Conservation (phyloP, 1,284 basidiomycete genomes). For the Puccinia triticina region DNA sequence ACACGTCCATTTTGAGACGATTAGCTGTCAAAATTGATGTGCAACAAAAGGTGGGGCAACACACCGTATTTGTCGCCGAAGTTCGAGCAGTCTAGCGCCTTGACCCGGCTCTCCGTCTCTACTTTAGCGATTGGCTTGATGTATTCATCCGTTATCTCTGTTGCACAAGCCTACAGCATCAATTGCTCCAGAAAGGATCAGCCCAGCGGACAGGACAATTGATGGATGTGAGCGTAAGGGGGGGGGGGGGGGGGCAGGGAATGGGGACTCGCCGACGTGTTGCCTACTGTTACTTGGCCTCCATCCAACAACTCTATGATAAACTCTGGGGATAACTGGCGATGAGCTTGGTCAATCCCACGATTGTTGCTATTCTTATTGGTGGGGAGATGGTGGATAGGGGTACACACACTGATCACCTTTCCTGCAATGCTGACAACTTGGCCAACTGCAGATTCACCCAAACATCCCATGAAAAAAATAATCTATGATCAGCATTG, state of each 20-base stretch:
- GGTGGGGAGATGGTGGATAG: too few relatives aligned
- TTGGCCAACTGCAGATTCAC: background rate
- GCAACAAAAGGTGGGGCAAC: background rate
- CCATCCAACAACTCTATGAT: constrained; percentile 35
- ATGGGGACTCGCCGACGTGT: background rate
- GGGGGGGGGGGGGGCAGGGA: too few relatives aligned
- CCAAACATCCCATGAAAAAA: background rate
- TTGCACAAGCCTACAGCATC: background rate
- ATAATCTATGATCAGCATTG: background rate
- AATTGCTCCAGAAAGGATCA: too few relatives aligned
- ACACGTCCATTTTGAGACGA: background rate
- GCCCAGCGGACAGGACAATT: background rate
- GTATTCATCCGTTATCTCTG: constrained; percentile 10
- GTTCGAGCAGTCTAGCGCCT: constrained; percentile 22
- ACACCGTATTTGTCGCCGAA: constrained; percentile 29
- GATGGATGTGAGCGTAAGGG: background rate
- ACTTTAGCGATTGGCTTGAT: constrained; percentile 28
- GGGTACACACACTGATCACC: constrained; percentile 34
- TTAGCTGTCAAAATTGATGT: too few relatives aligned
- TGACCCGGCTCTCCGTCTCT: constrained; percentile 1
- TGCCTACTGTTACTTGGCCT: constrained; percentile 25
- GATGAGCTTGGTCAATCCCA: background rate
- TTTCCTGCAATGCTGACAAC: constrained; percentile 38
- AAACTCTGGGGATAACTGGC: constrained; percentile 6
- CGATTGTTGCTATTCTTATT: background rate